phyloP scores from a whole-genome alignment of 1,139 yeast species.

The Torulaspora globosa region DNA sequence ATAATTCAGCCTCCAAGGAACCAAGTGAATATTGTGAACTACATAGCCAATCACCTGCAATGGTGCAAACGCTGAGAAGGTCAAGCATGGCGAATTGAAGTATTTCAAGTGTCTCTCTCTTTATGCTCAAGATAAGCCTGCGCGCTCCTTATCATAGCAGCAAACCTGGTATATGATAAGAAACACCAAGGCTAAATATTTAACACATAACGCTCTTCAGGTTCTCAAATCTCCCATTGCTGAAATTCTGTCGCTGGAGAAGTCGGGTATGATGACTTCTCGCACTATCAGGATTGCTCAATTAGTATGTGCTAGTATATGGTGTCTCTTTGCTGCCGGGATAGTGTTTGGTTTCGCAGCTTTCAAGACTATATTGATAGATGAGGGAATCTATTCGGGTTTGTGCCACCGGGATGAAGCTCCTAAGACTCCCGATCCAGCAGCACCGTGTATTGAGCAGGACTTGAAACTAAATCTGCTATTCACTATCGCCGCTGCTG shows the following conservation, averaged over 20 bases:
- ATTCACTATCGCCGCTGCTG: slow-evolving; percentile 82
- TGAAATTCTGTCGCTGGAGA: not conserved
- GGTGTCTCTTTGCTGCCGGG: slow-evolving; percentile 92
- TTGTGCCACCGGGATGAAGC: slow-evolving; percentile 43
- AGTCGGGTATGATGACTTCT: slow-evolving; percentile 5
- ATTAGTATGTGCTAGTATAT: slow-evolving; percentile 64
- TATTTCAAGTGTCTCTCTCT: not conserved
- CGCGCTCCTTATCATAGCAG: slow-evolving; percentile 3
- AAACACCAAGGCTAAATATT: not conserved
- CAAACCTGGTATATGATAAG: not conserved
- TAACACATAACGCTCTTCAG: not conserved
- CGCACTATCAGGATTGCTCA: slow-evolving; percentile 36
- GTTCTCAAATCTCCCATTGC: not conserved
- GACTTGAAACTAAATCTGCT: slow-evolving; percentile 76
- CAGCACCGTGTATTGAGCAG: slow-evolving; percentile 57
- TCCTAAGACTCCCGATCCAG: slow-evolving; percentile 23
- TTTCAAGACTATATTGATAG: slow-evolving; percentile 70
- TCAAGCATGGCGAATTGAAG: not conserved
- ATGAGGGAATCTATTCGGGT: slow-evolving; percentile 70
- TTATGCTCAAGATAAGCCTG: not conserved
- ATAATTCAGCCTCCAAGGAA: not conserved
- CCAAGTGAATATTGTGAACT: not conserved
- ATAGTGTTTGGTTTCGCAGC: slow-evolving; percentile 95
- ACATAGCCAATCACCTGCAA: not conserved
- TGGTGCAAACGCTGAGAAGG: not conserved